These are phyloP conservation scores for Globisporangium viniferum DNA, from an alignment of 352 stramenopile species.

Conservation along the genomic window DNA sequence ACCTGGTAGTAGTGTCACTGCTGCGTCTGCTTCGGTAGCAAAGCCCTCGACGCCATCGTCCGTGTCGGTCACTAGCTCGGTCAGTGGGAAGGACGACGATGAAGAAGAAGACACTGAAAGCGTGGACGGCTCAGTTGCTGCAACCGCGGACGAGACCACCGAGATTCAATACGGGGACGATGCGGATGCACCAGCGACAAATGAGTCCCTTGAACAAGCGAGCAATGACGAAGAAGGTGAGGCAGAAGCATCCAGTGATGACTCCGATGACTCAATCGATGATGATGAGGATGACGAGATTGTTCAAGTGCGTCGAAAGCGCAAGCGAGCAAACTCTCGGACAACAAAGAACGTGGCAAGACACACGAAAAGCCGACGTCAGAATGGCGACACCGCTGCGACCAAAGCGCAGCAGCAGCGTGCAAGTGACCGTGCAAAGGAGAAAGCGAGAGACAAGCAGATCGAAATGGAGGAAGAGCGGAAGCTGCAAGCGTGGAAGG, in stretches of 20 bases:
- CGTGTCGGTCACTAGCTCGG: constrained; percentile 28
- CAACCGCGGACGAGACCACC: constrained; percentile 21
- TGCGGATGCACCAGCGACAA: not conserved
- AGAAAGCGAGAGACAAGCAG: constrained; percentile 76
- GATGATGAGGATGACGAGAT: constrained; percentile 40
- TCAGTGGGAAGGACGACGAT: constrained; percentile 39
- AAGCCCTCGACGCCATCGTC: constrained; percentile 38
- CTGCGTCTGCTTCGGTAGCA: constrained; percentile 14
- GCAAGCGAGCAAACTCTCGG: constrained; percentile 14
- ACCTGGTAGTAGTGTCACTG: not conserved
- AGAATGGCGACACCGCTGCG: constrained; percentile 7
- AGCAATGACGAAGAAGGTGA: constrained; percentile 27
- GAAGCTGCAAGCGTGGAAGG: constrained; percentile 89
- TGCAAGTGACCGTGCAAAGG: constrained; percentile 45
- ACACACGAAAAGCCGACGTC: constrained; percentile 7
- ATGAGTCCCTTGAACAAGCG: constrained; percentile 4
- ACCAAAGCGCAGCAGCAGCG: constrained; percentile 24
- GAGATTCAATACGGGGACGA: constrained; percentile 14
- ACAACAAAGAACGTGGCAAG: constrained; percentile 14
- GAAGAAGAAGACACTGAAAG: constrained; percentile 29
- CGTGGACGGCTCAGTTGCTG: constrained; percentile 11
- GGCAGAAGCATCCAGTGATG: constrained; percentile 16
- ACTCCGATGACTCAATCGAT: constrained; percentile 22
- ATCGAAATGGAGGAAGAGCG: constrained; percentile 91
- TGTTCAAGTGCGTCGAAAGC: constrained; percentile 15